Conservation (phyloP, 2,329 filamentous ascomycete genomes). For the Ophidiomyces ophidiicola region DNA sequence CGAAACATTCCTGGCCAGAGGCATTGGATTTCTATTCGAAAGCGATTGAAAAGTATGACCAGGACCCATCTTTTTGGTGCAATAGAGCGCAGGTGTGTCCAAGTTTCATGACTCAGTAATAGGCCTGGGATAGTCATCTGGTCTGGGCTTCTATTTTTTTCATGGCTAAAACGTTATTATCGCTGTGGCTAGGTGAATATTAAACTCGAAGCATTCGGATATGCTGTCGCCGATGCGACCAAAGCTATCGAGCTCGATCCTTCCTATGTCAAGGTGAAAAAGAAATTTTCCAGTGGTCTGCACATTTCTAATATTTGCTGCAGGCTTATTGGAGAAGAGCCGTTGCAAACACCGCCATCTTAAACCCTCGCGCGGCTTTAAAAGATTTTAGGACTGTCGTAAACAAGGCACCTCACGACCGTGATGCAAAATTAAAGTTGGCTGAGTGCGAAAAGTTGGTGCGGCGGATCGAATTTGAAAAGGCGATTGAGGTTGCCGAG, state of each 20-base stretch:
- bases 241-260: conserved; percentile 85
- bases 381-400: conserved; percentile 87
- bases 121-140: not conserved
- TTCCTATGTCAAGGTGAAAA: conserved; percentile 69
- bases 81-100: conserved; percentile 79
- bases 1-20: conserved; percentile 68
- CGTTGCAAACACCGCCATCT: conserved; percentile 78
- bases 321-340: conserved; percentile 92
- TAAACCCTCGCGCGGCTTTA: conserved; percentile 76
- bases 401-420: conserved; percentile 74
- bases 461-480: conserved; percentile 81
- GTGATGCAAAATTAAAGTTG: conserved; percentile 80
- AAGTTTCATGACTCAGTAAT: not conserved
- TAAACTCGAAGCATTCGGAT: conserved; percentile 89
- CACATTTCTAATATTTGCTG: not conserved
- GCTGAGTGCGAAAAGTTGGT: conserved; percentile 92
- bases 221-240: conserved; percentile 78
- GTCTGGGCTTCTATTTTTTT: not conserved
- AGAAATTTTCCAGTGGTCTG: not conserved
- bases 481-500: conserved; percentile 85
- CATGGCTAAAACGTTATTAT: conserved; percentile 5
- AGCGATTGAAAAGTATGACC: conserved; percentile 71
- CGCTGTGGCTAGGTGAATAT: conserved; percentile 59
- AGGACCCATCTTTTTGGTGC: conserved; percentile 81
- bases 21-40: conserved; percentile 76